Base-by-base conservation (phyloP, 1,139 yeast genomes). In the Trichomonascaceae sp. region DNA sequence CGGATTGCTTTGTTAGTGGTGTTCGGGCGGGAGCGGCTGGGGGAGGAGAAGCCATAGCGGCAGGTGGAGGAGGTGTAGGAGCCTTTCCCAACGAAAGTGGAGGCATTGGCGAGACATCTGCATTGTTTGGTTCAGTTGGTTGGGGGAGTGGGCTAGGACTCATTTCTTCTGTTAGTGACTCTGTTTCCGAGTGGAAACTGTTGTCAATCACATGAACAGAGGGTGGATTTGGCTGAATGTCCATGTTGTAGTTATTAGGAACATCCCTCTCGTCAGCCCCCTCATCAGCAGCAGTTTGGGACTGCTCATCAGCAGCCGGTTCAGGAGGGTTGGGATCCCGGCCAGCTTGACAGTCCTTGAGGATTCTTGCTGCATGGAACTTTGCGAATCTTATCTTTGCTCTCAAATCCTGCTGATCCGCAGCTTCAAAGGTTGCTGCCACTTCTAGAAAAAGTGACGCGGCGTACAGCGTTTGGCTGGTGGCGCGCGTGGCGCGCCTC, bases 301-400 rank as follows among this genome's bases (percentile, higher is more conserved):
- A 47, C 26, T 47, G 51, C 25, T 42, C 41, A 2, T 37, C 42
- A 6, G 42, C 46, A 2, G 43, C 47, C 43, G 38, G 52, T 22
- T 39, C 47, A 42, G 56, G 65, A 20, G 61, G 69, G 45, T 74
- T 73, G 2, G 79, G 78, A 45, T 74, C 74, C 17, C 60, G 60
- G 1, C 70, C 71, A 2, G 48, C 45, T 38, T 60, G 67, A 27
- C 56, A 40, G 0, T 70, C 62, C 37, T 63, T 67, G 26, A 71
- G 47, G 27, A 74, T 73, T 28, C 77, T 52, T 9, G 72, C 63
- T 3, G 76, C 73, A 41, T 74, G 78, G 45, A 57, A 74, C 48
- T 74, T 74, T 6, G 76, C 65, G 44, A 68, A 74, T 50, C 68
- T 71, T 31, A 63, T 57, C 47, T 67, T 69, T 34, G 64, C 62